Conservation (phyloP, 2,329 filamentous ascomycete species). For the Cyphellophora attinorum region DNA sequence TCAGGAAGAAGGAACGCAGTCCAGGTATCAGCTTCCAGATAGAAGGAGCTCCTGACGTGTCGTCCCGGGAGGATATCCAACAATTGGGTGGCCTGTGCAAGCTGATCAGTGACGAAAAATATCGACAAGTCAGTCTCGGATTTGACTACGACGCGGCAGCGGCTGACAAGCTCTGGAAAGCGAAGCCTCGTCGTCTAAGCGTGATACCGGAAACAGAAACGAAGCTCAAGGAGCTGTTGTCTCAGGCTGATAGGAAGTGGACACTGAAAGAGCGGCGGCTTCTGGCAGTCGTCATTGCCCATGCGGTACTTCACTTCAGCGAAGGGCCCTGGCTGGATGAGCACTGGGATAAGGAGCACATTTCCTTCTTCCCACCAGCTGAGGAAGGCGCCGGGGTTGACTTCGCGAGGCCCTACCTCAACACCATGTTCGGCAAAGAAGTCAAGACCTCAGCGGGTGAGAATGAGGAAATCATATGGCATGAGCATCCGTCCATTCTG, state of each 20-base stretch:
- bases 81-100: no score
- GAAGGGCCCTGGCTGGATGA: slow-evolving; percentile 2
- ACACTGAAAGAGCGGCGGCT: neutral
- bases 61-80: no score
- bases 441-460: neutral
- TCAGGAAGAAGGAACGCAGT: no score
- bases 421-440: neutral
- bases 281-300: slow-evolving; percentile 2
- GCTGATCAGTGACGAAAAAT: no score
- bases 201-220: neutral
- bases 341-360: slow-evolving; percentile 2
- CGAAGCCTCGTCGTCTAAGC: neutral
- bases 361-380: slow-evolving; percentile 4
- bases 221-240: neutral
- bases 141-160: no score
- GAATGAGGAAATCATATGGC: neutral
- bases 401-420: neutral
- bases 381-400: no score
- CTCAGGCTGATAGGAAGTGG: neutral
- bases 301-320: slow-evolving; percentile 2
- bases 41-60: no score
- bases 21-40: no score
- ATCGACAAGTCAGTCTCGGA: no score
- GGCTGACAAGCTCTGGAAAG: neutral
- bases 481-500: neutral